phyloP scores from a whole-genome alignment of 306 rosid species.

The Vigna nakashimae region DNA sequence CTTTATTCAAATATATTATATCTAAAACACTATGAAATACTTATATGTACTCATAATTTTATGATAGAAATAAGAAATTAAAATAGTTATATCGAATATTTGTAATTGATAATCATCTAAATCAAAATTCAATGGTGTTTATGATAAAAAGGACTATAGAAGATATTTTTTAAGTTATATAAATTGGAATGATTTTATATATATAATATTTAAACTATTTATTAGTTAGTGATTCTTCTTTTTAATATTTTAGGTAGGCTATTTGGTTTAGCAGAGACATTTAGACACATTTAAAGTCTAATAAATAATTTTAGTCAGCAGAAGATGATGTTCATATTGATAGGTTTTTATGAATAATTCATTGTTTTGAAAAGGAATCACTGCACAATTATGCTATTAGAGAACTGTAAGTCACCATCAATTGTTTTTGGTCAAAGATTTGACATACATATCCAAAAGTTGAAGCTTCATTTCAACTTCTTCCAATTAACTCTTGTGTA shows the following conservation, averaged over 20 bases:
- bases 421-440: slow-evolving; percentile 10
- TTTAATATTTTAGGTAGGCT: neutral
- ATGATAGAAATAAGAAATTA: no score
- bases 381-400: slow-evolving; percentile 5
- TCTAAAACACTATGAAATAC: no score
- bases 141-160: no score
- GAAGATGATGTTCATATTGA: neutral
- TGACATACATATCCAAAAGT: slow-evolving; percentile 14
- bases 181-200: no score
- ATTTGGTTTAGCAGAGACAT: neutral
- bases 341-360: slow-evolving; percentile 12
- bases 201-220: no score
- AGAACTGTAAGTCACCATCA: neutral
- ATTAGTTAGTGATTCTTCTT: no score
- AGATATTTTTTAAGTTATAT: no score
- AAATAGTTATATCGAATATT: no score
- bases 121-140: no score
- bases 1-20: no score
- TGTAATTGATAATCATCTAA: no score
- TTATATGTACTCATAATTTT: no score
- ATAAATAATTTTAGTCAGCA: neutral
- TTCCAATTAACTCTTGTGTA: neutral
- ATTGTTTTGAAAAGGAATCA: neutral
- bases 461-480: slow-evolving; percentile 29
- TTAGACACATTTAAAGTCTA: neutral